These are phyloP conservation scores for Diaporthe sp. DNA, from an alignment of 2,329 filamentous ascomycete species.

Conservation along the genomic window DNA sequence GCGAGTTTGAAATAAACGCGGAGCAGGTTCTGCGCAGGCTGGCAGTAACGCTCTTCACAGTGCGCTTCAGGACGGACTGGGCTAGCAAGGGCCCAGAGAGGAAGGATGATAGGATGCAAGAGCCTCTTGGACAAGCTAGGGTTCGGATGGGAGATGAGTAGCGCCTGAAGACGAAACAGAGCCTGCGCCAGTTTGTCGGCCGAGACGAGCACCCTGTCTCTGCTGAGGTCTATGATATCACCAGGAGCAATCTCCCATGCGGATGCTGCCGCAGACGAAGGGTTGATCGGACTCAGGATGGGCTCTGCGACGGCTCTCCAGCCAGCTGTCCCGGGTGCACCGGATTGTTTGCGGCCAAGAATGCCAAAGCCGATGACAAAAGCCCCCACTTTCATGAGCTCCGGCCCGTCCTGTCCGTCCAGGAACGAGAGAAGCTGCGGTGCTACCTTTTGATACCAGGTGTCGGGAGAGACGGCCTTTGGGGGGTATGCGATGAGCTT, in stretches of 20 bases:
- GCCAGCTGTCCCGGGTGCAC: conserved; percentile 72
- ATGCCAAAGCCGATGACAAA: conserved; percentile 78
- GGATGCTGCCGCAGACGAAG: conserved; percentile 43
- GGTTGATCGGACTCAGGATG: conserved; percentile 66
- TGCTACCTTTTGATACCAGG: conserved; percentile 73
- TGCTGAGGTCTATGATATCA: conserved; percentile 62
- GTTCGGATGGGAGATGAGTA: conserved; percentile 76
- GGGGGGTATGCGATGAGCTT: conserved; percentile 74
- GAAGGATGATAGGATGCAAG: conserved; percentile 69
- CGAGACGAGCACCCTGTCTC: conserved; percentile 60
- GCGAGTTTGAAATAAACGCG: conserved; percentile 71
- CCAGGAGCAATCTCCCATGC: conserved; percentile 45
- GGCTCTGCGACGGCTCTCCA: conserved; percentile 75
- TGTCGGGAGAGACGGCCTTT: conserved; percentile 63
- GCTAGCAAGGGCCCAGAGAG: conserved; percentile 74
- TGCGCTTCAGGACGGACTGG: conserved; percentile 57
- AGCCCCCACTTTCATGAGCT: conserved; percentile 70
- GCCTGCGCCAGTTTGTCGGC: conserved; percentile 63
- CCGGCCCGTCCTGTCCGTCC: conserved; percentile 70
- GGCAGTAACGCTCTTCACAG: conserved; percentile 57
- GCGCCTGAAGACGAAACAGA: conserved; percentile 67
- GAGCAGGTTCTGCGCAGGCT: conserved; percentile 65
- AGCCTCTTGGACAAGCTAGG: conserved; percentile 75
- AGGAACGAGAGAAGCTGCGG: conserved; percentile 74
- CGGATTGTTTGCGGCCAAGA: conserved; percentile 73